A percentile compares a stretch with the other conserved stretches of the same genome.
These are phyloP conservation scores for Camelina neglecta DNA, from an alignment of 345 rosid genomes.

Conservation along the genomic window DNA sequence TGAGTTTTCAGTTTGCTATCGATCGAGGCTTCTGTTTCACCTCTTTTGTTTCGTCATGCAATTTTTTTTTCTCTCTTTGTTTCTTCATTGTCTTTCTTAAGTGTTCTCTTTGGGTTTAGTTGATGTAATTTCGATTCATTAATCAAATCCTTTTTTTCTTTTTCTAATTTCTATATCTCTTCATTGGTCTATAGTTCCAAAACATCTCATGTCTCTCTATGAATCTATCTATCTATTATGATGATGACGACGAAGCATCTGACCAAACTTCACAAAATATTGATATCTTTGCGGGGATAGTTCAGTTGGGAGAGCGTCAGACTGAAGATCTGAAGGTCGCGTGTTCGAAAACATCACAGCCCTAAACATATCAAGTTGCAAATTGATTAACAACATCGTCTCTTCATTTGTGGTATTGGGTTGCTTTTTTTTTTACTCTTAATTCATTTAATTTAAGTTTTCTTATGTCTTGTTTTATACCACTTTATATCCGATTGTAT, in stretches of 20 bases:
- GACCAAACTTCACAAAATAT: no score
- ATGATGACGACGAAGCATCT: no score
- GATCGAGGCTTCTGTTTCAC: not conserved
- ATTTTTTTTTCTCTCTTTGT: constrained; percentile 2
- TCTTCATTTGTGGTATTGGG: no score
- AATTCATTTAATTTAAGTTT: no score
- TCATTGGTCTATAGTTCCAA: not conserved
- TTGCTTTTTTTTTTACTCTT: no score
- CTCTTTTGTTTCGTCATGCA: not conserved
- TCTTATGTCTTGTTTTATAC: no score
- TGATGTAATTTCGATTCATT: not conserved
- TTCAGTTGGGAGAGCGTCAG: constrained; percentile 50
- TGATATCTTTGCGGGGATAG: constrained; percentile 60
- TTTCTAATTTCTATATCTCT: not conserved
- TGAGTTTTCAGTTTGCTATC: no score
- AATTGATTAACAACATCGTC: no score
- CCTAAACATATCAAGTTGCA: no score
- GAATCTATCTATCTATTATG: no score
- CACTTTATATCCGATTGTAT: no score
- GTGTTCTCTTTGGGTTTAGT: not conserved
- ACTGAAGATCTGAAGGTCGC: constrained; percentile 74
- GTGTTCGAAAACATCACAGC: constrained; percentile 49
- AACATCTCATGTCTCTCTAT: no score
- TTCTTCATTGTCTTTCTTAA: constrained; percentile 2
- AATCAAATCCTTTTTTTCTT: not conserved